Evolutionary conservation across 352 stramenopile species (phyloP).

Genomic region (Globisporangium sylvaticum): DNA sequence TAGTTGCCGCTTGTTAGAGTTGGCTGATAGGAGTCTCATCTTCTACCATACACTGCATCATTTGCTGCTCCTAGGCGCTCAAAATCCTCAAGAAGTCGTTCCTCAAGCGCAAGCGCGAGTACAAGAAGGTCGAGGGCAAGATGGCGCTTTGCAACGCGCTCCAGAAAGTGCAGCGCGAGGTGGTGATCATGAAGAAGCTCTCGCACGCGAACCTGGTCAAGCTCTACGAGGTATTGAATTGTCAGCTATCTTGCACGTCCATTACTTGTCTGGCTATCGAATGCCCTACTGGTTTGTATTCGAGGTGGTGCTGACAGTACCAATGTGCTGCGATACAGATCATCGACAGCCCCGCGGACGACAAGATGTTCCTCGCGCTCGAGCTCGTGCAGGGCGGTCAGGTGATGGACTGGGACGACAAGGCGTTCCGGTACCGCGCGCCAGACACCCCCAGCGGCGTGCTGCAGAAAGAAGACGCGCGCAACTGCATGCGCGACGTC

Average conservation of each 20-base stretch:
- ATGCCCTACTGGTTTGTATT: neutral
- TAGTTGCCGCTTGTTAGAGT: neutral
- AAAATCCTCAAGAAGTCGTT: slow-evolving; percentile 87
- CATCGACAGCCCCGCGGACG: slow-evolving; percentile 72
- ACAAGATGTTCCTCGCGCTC: slow-evolving; percentile 80
- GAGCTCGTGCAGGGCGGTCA: slow-evolving; percentile 80
- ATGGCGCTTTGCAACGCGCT: slow-evolving; percentile 79
- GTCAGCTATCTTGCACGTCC: neutral
- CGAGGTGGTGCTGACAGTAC: neutral
- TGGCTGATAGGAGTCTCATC: neutral
- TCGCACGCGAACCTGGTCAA: slow-evolving; percentile 62
- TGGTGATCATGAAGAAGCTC: slow-evolving; percentile 86
- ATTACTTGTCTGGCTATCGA: neutral
- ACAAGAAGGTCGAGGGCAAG: slow-evolving; percentile 72
- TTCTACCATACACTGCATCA: neutral
- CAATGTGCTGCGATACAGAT: slow-evolving; percentile 34
- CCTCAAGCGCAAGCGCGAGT: slow-evolving; percentile 80
- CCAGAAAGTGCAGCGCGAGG: slow-evolving; percentile 75
- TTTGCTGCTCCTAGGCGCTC: slow-evolving; percentile 37
- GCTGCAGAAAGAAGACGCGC: slow-evolving; percentile 35
- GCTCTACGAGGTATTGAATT: slow-evolving; percentile 40
- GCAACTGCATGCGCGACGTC: slow-evolving; percentile 69
- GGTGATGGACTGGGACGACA: slow-evolving; percentile 85
- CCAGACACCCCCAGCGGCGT: slow-evolving; percentile 23
- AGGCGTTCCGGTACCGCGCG: slow-evolving; percentile 53